These are phyloP conservation scores for Byssochlamys sp. DNA, from an alignment of 2,329 filamentous ascomycete genomes.

Conservation along the genomic window DNA sequence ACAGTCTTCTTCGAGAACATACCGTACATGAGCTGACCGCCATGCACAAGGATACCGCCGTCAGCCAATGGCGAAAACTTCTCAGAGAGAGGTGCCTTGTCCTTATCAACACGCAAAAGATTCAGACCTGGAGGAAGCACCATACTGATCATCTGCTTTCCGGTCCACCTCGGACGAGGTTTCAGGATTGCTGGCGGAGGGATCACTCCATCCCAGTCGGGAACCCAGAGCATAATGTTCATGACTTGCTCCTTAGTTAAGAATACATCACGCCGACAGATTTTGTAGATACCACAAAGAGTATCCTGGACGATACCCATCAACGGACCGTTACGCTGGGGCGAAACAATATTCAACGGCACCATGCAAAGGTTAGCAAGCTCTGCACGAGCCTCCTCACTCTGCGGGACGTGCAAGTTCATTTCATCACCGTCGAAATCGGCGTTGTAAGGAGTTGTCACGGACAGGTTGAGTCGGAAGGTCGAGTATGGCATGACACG, in stretches of 20 bases:
- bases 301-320: conserved; percentile 99
- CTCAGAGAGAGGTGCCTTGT: conserved; percentile 45
- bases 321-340: conserved; percentile 87
- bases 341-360: conserved; percentile 96
- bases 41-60: conserved; percentile 70
- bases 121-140: conserved; percentile 81
- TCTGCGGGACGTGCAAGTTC: conserved; percentile 98
- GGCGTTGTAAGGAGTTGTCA: conserved; percentile 97
- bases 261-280: conserved; percentile 86
- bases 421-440: conserved; percentile 99
- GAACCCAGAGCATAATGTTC: conserved; percentile 96
- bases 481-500: conserved; percentile 98
- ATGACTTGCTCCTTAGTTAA: conserved; percentile 83
- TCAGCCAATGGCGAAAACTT: conserved; percentile 59
- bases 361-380: conserved; percentile 92
- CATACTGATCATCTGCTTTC: conserved; percentile 94
- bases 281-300: conserved; percentile 90
- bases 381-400: conserved; percentile 90
- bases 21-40: conserved; percentile 82
- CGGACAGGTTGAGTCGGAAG: conserved; percentile 91
- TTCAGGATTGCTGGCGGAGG: conserved; percentile 89
- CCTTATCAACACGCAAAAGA: conserved; percentile 55
- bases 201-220: conserved; percentile 91
- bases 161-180: conserved; percentile 86
- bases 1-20: conserved; percentile 88